phyloP scores from a whole-genome alignment of 2,329 filamentous ascomycete genomes.

The Emydomyces testavorans region DNA sequence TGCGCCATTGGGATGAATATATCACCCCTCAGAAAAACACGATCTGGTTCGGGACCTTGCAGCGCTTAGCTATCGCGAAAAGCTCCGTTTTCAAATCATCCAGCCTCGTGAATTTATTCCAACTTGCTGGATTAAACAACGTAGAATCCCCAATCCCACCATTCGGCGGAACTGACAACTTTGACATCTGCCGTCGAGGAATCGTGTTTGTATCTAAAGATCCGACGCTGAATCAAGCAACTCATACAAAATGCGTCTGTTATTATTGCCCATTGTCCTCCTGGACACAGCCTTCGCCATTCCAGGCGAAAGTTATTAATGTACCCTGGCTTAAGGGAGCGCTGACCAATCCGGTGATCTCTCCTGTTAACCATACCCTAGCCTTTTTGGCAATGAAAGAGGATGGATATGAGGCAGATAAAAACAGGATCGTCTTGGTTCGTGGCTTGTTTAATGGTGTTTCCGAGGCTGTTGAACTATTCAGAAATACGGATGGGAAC shows the following conservation, averaged over 20 bases:
- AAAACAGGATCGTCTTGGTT: slow-evolving; percentile 36
- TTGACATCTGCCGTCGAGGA: slow-evolving; percentile 37
- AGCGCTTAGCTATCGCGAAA: slow-evolving; percentile 24
- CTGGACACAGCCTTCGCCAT: slow-evolving; percentile 30
- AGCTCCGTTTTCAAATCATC: slow-evolving; percentile 31
- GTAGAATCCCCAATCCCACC: slow-evolving; percentile 40
- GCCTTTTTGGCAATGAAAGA: slow-evolving; percentile 35
- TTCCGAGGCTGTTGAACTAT: slow-evolving; percentile 25
- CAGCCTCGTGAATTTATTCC: slow-evolving; percentile 34
- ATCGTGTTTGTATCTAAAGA: slow-evolving; percentile 40
- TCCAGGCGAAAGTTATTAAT: slow-evolving; percentile 21
- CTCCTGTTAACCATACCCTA: slow-evolving; percentile 34
- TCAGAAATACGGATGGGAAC: slow-evolving; percentile 28
- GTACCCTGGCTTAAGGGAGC: slow-evolving; percentile 29
- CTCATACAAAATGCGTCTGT: slow-evolving; percentile 37
- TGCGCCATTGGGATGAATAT: slow-evolving; percentile 45
- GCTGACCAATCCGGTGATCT: slow-evolving; percentile 36
- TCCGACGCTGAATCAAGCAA: slow-evolving; percentile 35
- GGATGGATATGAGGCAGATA: slow-evolving; percentile 39
- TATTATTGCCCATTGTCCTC: slow-evolving; percentile 38
- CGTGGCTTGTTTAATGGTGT: slow-evolving; percentile 30
- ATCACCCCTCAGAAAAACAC: slow-evolving; percentile 39
- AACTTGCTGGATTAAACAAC: slow-evolving; percentile 27
- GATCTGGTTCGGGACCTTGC: slow-evolving; percentile 40
- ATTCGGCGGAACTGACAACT: slow-evolving; percentile 38